phyloP scores from a whole-genome alignment of 1,284 basidiomycete genomes.

The Cerioporus squamosus region DNA sequence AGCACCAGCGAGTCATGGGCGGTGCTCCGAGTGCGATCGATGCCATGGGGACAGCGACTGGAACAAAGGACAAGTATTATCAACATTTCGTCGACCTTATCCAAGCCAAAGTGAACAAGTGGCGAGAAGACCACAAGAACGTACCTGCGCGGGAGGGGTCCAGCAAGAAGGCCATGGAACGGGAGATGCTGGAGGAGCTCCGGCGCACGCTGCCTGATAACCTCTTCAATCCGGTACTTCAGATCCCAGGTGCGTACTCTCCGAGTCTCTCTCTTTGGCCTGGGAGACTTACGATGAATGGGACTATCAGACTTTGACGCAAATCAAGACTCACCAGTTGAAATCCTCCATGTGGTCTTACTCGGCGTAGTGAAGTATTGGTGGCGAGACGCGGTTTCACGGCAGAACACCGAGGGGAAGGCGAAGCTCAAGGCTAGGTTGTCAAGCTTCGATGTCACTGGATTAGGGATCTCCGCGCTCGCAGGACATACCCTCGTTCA shows the following conservation, averaged over 20 bases:
- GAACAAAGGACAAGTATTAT: constrained; percentile 8
- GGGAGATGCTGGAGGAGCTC: background rate
- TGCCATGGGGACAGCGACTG: background rate
- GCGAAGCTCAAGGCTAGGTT: constrained; percentile 24
- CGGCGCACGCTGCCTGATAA: background rate
- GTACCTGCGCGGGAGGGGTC: too few species aligned
- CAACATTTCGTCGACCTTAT: background rate
- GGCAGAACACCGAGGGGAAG: constrained; percentile 15
- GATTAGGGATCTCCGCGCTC: constrained; percentile 22
- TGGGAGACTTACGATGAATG: too few species aligned
- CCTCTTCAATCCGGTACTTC: background rate
- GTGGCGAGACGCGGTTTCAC: constrained; percentile 35
- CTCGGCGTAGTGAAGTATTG: constrained; percentile 40
- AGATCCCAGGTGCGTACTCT: constrained; percentile 1
- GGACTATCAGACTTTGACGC: constrained; percentile 34
- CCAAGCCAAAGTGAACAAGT: too few species aligned
- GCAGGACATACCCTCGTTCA: constrained; percentile 29
- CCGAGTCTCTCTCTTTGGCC: background rate
- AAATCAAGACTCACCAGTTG: constrained; percentile 35
- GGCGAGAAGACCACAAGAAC: too few species aligned
- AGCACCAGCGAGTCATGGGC: background rate
- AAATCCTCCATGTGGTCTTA: constrained; percentile 37
- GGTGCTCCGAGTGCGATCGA: constrained; percentile 4
- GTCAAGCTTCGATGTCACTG: constrained; percentile 21
- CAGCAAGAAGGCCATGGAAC: background rate